A percentile compares a stretch with the other conserved stretches of the same genome.
phyloP scores from a whole-genome alignment of 495 filamentous ascomycete genomes.

The Tuber indicum region DNA sequence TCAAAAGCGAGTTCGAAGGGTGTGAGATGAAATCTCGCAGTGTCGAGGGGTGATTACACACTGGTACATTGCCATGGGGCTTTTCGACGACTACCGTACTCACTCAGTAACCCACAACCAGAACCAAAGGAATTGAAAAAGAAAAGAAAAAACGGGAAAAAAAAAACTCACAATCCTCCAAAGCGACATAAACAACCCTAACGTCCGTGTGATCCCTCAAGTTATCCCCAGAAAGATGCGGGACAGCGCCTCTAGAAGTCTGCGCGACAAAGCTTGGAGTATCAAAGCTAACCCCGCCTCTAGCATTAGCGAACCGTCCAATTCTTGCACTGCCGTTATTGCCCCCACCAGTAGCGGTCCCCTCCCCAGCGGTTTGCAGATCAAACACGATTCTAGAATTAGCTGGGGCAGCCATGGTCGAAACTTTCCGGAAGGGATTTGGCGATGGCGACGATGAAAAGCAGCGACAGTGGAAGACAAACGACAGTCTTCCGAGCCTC shows the following conservation, averaged over 20 bases:
- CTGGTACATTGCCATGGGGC: slow-evolving; percentile 49
- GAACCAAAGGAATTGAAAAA: not conserved
- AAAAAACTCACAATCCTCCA: slow-evolving; percentile 80
- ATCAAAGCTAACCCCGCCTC: slow-evolving; percentile 14
- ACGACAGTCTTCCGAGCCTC: not conserved
- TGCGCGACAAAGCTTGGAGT: slow-evolving; percentile 77
- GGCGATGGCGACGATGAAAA: not conserved
- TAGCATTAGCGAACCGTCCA: not conserved
- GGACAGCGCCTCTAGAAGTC: slow-evolving; percentile 73
- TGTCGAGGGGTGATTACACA: slow-evolving; percentile 51
- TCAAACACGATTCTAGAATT: not conserved
- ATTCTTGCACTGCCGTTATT: not conserved
- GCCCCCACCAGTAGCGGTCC: not conserved
- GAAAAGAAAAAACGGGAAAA: slow-evolving; percentile 7
- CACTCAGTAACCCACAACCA: slow-evolving; percentile 42
- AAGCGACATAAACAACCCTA: slow-evolving; percentile 65
- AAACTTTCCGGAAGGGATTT: not conserved
- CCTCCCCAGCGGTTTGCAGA: not conserved
- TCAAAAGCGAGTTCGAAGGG: slow-evolving; percentile 51
- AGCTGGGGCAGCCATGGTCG: not conserved
- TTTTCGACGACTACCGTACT: slow-evolving; percentile 67
- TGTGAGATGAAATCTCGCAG: slow-evolving; percentile 67
- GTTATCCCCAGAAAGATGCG: slow-evolving; percentile 84
- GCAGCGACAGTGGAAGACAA: not conserved
- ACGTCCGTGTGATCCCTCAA: slow-evolving; percentile 58